Percentiles rank a stretch among this genome's conserved stretches.
These are phyloP conservation scores for Eucalyptus decipiens DNA, from an alignment of 345 rosid species.

Conservation along the genomic window DNA sequence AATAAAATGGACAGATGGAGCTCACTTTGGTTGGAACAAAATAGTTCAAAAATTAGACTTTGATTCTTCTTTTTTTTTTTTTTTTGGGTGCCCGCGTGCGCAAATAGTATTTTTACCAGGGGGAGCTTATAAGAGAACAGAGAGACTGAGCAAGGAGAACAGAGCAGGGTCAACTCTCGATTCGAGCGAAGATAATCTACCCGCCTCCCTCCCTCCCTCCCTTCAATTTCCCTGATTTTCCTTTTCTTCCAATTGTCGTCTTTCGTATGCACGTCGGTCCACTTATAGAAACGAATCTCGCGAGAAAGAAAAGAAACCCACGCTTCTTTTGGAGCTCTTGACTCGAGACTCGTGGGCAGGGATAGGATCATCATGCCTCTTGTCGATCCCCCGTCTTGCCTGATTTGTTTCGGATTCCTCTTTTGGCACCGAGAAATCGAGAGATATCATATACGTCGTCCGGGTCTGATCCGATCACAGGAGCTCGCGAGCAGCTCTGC, in stretches of 20 bases:
- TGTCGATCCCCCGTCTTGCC: neutral
- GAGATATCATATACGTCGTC: neutral
- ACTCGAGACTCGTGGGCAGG: neutral
- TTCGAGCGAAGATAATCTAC: neutral
- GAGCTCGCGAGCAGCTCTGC: slow-evolving; percentile 3
- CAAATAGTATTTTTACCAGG: neutral
- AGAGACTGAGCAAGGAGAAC: neutral
- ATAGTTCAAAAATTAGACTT: neutral
- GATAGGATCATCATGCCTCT: neutral
- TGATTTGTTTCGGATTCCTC: neutral
- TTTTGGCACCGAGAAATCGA: neutral
- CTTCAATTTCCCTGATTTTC: neutral
- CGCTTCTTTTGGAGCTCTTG: neutral
- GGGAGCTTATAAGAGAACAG: neutral
- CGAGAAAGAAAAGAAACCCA: neutral
- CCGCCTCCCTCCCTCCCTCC: neutral
- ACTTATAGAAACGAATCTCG: neutral
- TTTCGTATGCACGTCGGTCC: neutral
- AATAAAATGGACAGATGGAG: neutral
- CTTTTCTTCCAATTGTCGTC: neutral
- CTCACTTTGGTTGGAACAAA: neutral
- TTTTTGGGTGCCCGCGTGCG: neutral
- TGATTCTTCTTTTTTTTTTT: neutral
- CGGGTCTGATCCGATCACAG: neutral
- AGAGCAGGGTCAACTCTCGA: neutral